These are phyloP conservation scores for Symbiodinium pilosum DNA, from an alignment of 73 alveolate genomes.

Conservation along the genomic window DNA sequence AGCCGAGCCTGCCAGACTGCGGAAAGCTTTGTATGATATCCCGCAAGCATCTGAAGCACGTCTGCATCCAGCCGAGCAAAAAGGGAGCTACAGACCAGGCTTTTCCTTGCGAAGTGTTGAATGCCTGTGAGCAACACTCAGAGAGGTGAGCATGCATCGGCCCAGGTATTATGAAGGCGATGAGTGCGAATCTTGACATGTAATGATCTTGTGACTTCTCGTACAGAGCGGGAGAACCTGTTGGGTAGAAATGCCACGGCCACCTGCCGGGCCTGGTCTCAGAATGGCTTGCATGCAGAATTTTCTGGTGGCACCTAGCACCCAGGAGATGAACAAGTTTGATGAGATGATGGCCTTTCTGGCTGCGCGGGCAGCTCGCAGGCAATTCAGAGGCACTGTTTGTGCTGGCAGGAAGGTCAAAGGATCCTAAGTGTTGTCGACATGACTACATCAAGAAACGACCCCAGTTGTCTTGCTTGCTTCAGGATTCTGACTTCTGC, in stretches of 20 bases:
- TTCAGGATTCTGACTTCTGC: slow-evolving; percentile 56
- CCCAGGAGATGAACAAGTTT: slow-evolving; percentile 82
- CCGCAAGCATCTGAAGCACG: neutral
- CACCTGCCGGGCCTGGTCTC: too few relatives aligned
- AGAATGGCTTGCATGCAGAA: too few relatives aligned
- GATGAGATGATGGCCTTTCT: slow-evolving; percentile 83
- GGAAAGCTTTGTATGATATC: neutral
- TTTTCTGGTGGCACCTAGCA: too few relatives aligned
- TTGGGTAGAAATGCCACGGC: too few relatives aligned
- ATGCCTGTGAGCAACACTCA: too few relatives aligned
- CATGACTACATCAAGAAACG: too few relatives aligned
- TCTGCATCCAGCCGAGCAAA: neutral
- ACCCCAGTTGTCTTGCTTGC: too few relatives aligned
- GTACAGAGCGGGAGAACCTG: too few relatives aligned
- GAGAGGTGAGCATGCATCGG: too few relatives aligned
- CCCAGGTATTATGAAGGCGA: slow-evolving; percentile 64
- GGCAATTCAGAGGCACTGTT: neutral
- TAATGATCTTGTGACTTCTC: too few relatives aligned
- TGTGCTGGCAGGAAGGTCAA: neutral
- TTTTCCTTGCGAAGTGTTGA: neutral
- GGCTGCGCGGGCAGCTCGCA: slow-evolving; percentile 49
- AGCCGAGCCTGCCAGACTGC: too few relatives aligned
- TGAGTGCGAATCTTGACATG: slow-evolving; percentile 28
- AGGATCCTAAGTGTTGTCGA: too few relatives aligned
- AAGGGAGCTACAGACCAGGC: neutral